Evolutionary conservation across 2,329 filamentous ascomycete species (phyloP).

Genomic region (Nigrospora sphaerica): DNA sequence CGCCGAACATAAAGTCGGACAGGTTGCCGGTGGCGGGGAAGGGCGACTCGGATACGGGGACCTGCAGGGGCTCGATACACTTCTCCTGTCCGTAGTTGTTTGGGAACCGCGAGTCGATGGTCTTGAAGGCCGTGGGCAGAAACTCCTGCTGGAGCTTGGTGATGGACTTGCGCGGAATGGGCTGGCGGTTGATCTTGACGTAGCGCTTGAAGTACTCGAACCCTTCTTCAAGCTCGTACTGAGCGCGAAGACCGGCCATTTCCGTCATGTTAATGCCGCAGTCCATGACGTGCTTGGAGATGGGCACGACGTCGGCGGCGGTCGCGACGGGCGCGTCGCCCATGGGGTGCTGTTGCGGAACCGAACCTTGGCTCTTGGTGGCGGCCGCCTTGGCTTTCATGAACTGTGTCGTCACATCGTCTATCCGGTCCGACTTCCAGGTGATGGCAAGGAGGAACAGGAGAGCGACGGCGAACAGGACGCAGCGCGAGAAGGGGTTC

Average conservation of each 20-base stretch:
- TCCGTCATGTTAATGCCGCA: constrained; percentile 42
- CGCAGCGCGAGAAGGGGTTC: constrained; percentile 37
- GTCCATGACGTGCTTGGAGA: constrained; percentile 32
- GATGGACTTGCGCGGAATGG: constrained; percentile 41
- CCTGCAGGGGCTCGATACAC: constrained; percentile 42
- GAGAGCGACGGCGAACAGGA: constrained; percentile 34
- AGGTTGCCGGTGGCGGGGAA: constrained; percentile 44
- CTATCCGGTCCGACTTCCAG: constrained; percentile 32
- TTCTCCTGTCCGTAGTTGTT: constrained; percentile 28
- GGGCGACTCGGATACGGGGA: constrained; percentile 43
- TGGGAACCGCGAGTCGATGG: constrained; percentile 38
- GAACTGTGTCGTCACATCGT: constrained; percentile 31
- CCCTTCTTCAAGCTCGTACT: constrained; percentile 38
- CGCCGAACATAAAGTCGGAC: constrained; percentile 51
- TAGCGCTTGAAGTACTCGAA: constrained; percentile 52
- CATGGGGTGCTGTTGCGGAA: constrained; percentile 21
- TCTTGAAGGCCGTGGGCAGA: constrained; percentile 37
- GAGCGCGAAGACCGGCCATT: constrained; percentile 36
- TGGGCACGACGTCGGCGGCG: constrained; percentile 22
- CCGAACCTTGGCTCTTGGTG: constrained; percentile 18
- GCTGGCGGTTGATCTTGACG: constrained; percentile 41
- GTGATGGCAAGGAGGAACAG: constrained; percentile 33
- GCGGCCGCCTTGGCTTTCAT: constrained; percentile 29
- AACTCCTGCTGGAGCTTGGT: constrained; percentile 43
- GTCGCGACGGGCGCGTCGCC: constrained; percentile 16